Percentiles rank a stretch among this genome's conserved stretches.
Evolutionary conservation across 495 filamentous ascomycete species (phyloP).

Genomic region (Penicillium paxilli): DNA sequence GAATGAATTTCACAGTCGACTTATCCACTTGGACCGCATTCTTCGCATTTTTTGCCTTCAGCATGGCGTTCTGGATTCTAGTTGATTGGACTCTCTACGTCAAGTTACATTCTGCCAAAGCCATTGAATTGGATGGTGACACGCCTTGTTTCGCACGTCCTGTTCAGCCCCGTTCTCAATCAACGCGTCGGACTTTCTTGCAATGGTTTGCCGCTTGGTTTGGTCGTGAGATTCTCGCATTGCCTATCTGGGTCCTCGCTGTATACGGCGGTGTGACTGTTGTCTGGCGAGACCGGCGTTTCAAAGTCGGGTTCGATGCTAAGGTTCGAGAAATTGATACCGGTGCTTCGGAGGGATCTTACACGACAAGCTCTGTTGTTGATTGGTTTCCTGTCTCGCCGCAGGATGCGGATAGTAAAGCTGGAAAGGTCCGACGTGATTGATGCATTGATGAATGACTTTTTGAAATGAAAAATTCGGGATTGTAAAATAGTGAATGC

Average conservation of each 20-base stretch:
- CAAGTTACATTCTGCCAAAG: constrained; percentile 67
- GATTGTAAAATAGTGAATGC: background rate
- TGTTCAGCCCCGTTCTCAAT: constrained; percentile 9
- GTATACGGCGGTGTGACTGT: constrained; percentile 82
- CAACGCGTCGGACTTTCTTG: constrained; percentile 54
- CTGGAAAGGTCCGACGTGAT: constrained; percentile 28
- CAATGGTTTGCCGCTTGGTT: constrained; percentile 85
- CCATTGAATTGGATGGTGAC: constrained; percentile 68
- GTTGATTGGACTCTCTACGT: constrained; percentile 73
- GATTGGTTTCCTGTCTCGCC: constrained; percentile 15
- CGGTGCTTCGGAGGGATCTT: constrained; percentile 13
- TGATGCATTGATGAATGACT: constrained; percentile 21
- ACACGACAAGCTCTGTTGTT: constrained; percentile 13
- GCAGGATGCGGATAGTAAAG: constrained; percentile 1
- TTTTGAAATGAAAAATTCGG: background rate
- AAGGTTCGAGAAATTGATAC: constrained; percentile 59
- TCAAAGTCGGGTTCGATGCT: constrained; percentile 82
- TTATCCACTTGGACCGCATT: constrained; percentile 70
- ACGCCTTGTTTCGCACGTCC: constrained; percentile 71
- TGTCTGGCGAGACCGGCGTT: constrained; percentile 79
- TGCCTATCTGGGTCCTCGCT: constrained; percentile 86
- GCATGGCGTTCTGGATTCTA: constrained; percentile 68
- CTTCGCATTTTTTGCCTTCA: constrained; percentile 60
- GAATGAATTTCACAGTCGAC: constrained; percentile 41
- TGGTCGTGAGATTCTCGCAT: constrained; percentile 75